Evolutionary conservation across 1,284 basidiomycete genomes (phyloP).

Genomic region (Wallemia hederae): DNA sequence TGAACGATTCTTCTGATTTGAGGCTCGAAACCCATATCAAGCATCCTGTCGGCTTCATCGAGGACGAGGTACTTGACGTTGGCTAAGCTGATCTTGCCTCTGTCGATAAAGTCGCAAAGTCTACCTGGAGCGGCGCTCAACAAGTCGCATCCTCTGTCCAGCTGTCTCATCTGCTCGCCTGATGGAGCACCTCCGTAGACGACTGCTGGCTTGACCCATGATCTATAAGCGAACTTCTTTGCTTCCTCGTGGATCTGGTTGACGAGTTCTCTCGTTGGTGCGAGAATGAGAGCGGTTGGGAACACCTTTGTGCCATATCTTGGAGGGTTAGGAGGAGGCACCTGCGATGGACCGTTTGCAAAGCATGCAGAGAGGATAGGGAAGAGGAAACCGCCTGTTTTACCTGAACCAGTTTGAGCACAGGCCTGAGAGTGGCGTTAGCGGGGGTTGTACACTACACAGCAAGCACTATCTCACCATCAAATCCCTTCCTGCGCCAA

Average conservation of each 20-base stretch:
- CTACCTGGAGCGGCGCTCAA: conserved; percentile 95
- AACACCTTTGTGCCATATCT: conserved; percentile 38
- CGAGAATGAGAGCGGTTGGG: conserved; percentile 83
- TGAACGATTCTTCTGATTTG: conserved; percentile 96
- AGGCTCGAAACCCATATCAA: conserved; percentile 99
- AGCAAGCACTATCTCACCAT: conserved; percentile 35
- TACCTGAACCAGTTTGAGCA: conserved; percentile 83
- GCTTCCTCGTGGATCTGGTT: conserved; percentile 99
- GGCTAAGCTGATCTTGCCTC: conserved; percentile 78
- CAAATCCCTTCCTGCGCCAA: conserved; percentile 62
- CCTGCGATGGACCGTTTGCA: conserved; percentile 40
- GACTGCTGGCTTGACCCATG: conserved; percentile 95
- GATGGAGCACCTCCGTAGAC: conserved; percentile 99
- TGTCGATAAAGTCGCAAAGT: conserved; percentile 92
- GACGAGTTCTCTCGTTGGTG: conserved; percentile 91
- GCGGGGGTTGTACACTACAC: conserved; percentile 5
- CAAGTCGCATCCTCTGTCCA: conserved; percentile 90
- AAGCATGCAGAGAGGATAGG: conserved; percentile 92
- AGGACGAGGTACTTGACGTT: conserved; percentile 96
- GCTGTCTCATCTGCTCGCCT: conserved; percentile 66
- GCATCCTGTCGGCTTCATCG: conserved; percentile 98
- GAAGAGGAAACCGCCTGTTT: conserved; percentile 97
- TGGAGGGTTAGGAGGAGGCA: conserved; percentile 28
- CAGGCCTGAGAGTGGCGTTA: conserved; percentile 5
- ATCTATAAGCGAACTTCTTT: conserved; percentile 95